These are phyloP conservation scores for Austropuccinia psidii DNA, from an alignment of 1,284 basidiomycete genomes.

Conservation along the genomic window DNA sequence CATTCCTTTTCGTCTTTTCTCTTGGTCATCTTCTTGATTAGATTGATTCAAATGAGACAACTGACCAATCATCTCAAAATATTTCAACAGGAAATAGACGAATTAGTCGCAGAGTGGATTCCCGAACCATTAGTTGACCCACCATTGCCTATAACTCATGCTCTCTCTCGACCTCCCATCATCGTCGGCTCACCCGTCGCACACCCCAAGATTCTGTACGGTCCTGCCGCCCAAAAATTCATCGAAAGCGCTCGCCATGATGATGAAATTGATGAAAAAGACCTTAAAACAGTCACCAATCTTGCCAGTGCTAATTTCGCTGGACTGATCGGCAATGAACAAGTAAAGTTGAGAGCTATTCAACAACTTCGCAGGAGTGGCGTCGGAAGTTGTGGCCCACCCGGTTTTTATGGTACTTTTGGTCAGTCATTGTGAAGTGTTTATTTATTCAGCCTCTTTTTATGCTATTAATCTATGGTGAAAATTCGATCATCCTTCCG, in stretches of 20 bases:
- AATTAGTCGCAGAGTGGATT: conserved; percentile 89
- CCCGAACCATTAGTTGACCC: conserved; percentile 74
- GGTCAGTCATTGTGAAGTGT: conserved; percentile 51
- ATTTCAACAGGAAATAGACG: conserved; percentile 79
- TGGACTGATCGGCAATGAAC: conserved; percentile 78
- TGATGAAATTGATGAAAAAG: conserved; percentile 23
- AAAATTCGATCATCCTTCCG: neutral
- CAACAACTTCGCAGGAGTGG: conserved; percentile 86
- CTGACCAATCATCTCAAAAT: neutral
- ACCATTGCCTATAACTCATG: conserved; percentile 57
- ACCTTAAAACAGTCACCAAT: conserved; percentile 58
- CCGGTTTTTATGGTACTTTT: conserved; percentile 94
- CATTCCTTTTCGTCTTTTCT: neutral
- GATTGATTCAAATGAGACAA: neutral
- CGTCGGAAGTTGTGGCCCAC: conserved; percentile 89
- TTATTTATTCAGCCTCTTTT: conserved; percentile 38
- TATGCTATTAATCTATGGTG: conserved; percentile 53
- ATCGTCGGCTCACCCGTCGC: conserved; percentile 68
- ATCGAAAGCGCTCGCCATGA: conserved; percentile 13
- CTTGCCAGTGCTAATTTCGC: conserved; percentile 89
- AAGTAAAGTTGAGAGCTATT: conserved; percentile 75
- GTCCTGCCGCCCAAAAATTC: conserved; percentile 54
- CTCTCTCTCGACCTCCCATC: conserved; percentile 65
- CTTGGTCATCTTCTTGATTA: neutral
- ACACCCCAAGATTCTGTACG: conserved; percentile 65